phyloP scores from a whole-genome alignment of 345 rosid species.

The Ricinus communis region DNA sequence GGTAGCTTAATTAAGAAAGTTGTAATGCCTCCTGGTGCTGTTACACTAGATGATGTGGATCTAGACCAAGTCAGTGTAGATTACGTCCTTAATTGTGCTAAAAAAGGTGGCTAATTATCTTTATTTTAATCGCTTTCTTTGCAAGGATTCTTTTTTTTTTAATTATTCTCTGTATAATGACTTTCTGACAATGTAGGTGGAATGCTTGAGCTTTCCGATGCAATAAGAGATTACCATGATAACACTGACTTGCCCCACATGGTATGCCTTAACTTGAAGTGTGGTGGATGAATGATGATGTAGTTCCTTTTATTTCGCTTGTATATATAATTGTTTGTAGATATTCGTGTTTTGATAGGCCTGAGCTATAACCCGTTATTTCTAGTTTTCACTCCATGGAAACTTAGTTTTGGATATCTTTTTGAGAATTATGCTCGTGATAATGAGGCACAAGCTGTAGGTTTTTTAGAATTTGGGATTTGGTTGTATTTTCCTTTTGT shows the following conservation, averaged over 20 bases:
- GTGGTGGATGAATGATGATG: neutral
- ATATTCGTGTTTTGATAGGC: neutral
- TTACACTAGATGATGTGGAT: slow-evolving; percentile 93
- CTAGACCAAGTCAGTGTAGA: slow-evolving; percentile 98
- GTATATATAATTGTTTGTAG: neutral
- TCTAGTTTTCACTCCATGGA: neutral
- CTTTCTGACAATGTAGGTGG: slow-evolving; percentile 45
- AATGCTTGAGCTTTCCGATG: slow-evolving; percentile 90
- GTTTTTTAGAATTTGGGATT: too few relatives aligned
- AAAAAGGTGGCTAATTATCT: slow-evolving; percentile 52
- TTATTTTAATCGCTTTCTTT: slow-evolving; percentile 18
- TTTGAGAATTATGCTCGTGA: neutral
- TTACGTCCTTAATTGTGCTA: slow-evolving; percentile 80
- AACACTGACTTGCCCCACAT: slow-evolving; percentile 71
- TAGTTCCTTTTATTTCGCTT: neutral
- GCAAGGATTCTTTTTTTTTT: neutral
- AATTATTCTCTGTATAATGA: neutral
- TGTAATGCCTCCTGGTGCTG: slow-evolving; percentile 97
- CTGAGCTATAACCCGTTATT: neutral
- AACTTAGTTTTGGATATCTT: neutral
- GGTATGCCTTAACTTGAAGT: slow-evolving; percentile 43
- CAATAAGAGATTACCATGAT: slow-evolving; percentile 93
- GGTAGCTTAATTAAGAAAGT: slow-evolving; percentile 92
- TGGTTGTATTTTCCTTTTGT: too few relatives aligned
- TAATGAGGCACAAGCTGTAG: too few relatives aligned